Evolutionary conservation across 306 rosid genomes (phyloP).

Genomic region (Trifolium repens): DNA sequence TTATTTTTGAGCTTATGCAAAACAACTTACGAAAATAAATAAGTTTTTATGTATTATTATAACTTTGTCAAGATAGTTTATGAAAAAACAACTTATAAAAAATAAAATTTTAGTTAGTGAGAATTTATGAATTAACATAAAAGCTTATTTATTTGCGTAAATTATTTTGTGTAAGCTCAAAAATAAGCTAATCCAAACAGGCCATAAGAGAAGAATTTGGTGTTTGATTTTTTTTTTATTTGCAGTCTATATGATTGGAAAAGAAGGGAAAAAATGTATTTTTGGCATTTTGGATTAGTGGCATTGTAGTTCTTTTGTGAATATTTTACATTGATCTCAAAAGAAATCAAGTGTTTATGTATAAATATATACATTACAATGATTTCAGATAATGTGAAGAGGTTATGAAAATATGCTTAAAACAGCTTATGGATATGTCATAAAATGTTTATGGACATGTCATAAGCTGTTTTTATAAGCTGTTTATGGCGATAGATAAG

Average conservation of each 20-base stretch:
- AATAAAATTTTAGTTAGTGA: too few species aligned
- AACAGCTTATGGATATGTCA: neutral
- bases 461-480: neutral
- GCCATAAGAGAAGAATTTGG: too few species aligned
- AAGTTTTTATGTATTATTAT: too few species aligned
- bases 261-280: neutral
- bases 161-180: too few species aligned
- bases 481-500: neutral
- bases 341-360: neutral
- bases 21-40: too few species aligned
- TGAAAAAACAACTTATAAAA: too few species aligned
- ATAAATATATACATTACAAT: neutral
- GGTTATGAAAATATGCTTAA: neutral
- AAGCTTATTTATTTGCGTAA: too few species aligned
- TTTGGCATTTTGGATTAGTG: neutral
- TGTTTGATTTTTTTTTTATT: neutral
- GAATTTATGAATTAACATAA: too few species aligned
- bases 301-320: neutral
- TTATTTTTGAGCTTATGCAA: too few species aligned
- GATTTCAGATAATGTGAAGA: neutral
- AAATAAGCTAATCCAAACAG: too few species aligned
- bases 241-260: neutral
- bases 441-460: neutral
- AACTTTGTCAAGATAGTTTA: too few species aligned
- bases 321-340: neutral